Base-by-base conservation (phyloP, 2,329 filamentous ascomycete species). In the Xylogone sp. region DNA sequence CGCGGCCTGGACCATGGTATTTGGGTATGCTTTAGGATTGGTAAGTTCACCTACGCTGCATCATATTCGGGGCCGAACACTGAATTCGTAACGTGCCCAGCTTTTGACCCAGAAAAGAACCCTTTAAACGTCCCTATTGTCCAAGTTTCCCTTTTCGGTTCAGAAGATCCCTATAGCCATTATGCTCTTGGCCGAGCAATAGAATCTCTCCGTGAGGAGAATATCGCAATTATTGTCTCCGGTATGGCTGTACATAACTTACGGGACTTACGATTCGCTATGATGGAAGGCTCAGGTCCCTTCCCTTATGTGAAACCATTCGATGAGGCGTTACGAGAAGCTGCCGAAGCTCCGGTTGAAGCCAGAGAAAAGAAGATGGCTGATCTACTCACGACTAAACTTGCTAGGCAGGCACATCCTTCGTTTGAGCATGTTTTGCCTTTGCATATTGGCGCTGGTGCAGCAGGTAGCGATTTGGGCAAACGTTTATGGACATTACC, bases 181-280 rank as follows among this genome's bases (percentile, higher is more conserved):
- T 87, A 85, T 67, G 74, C 73, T 2, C 77, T 91, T 2, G 88
- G 88, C 1, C 75, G 79, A 52, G 86, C 87, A 1, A 73, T 91
- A 2, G 70, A 81, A 8, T 68, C 75, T n/a, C 75, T 91, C 1
- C 79, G 88, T 16, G 82, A 87, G 16, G 78, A 88, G 49, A 81
- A 81, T 18, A 75, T 90, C 48, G 74, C 86, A 46, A 83, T 91
- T 53, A 79, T 91, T 44, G 81, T 80, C 21, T 86, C 85, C 0
- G 87, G 87, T 10, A 90, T 90, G 86, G 84, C 86, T 0, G 87
- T 88, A 20, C 86, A 88, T 60, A 88, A 88, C 58, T 70, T 88
- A 31, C 74, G 79, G 1, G 81, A 87, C 56, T 47, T 81, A 59
- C 69, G 69, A 18, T 71, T 73, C 59, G 66, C 70, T 13, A 71